Evolutionary conservation across 805 yeast genomes (phyloP), one percentile per base, ranked within the genome.

Genomic region (Myxozyma lipomycoides): DNA sequence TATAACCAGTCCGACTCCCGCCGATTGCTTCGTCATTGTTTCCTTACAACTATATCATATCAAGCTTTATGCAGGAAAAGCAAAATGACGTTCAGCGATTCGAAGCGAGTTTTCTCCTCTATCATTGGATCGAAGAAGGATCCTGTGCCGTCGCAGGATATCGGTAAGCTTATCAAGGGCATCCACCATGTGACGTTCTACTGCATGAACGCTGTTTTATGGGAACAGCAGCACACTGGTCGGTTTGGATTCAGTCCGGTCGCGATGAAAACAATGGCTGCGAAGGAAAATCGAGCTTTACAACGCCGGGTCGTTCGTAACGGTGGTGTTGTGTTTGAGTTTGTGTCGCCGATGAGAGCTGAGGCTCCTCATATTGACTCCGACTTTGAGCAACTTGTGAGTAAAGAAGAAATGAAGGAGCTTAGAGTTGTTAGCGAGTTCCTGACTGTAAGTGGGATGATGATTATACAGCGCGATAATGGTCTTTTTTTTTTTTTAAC

Each of bases 201-300:
- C 53, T 84, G 82, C 10, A 77, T 86, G n/a, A 84, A 85, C 56
- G 85, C 91, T 22, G 80, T 78, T 52, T 79, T 78, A 53, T 70
- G 79, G 40, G 82, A 95, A 0, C 63, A 67, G 21, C 77, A 74
- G 62, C 78, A 82, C 51, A 73, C 78, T 40, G 61, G 71, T 15
- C 67, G 76, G 4, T 75, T 79, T 67, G 95, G 95, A 0, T 87
- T 87, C 65, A 58, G 69, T 19, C 78, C 75, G 34, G 64, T 82
- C 35, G 93, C 89, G 1, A 78, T 74, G 59, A 73, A 67, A 51
- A 88, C 88, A 4, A 71, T 87, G 40, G 93, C 84, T 62, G 83
- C 83, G 1, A 86, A 84, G 1, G 77, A 83, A 4, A 71, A 76
- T 45, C 15, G 38, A 21, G 19, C 38, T 68, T 73, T 17, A 61